Evolutionary conservation across 129 eudicot species (phyloP), one percentile per base, ranked within the genome.

Genomic region (Smallanthus sonchifolius): DNA sequence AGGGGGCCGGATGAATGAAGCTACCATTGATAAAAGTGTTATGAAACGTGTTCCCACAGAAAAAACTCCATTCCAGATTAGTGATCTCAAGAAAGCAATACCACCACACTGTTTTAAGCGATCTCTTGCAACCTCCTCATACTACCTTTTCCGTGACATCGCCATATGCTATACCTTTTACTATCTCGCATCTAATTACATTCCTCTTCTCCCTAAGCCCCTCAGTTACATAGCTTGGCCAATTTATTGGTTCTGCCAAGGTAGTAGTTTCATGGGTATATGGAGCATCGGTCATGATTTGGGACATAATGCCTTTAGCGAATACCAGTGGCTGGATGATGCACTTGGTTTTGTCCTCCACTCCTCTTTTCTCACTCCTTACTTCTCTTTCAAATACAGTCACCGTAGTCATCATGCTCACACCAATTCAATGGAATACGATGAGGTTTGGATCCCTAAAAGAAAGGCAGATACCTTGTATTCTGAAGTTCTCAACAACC

Each of bases 381-480:
- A 36, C 63, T 70, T 70, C 2, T 70, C 75, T 4, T 70, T 49
- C n/a, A 75, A 75, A 51, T 64, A 64, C 5, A 76, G 80, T 51
- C 81, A 77, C 47, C 75, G 75, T 57, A 70, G 81, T 36, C 81
- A 77, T 39, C 81, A 77, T 68, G 81, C 75, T 11, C 73, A 77
- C 70, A 77, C 75, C 8, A 70, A 77, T 5, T 77, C 81, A 6
- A 62, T 77, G 54, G 81, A 77, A 11, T 67, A 77, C 5, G 81
- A 77, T 63, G 81, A 77, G 75, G 81, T 77, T 2, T 76, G 72
- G 38, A 62, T 76, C 67, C 80, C 80, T 0, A 67, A 61, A 76
- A 52, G 71, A 20, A 76, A 76, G 57, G 16, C 35, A 10, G 72
- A 76, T 10, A 67, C 39, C 17, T 65, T 65, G 2, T 76, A 76